phyloP scores from a whole-genome alignment of 1,284 basidiomycete species.

The Austroboletus rostrupii region DNA sequence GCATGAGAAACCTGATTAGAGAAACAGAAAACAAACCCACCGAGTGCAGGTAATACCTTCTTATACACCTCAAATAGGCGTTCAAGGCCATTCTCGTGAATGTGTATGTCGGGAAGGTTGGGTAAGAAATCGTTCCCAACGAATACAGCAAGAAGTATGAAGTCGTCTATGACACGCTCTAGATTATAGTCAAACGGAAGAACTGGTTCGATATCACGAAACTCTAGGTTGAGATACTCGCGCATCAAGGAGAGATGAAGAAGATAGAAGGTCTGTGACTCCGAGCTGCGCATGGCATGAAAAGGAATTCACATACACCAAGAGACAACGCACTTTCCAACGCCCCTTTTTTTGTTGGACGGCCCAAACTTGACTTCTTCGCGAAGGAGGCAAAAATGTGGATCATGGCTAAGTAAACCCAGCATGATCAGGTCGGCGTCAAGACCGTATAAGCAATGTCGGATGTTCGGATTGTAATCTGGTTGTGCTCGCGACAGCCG shows the following conservation, averaged over 20 bases:
- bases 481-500: constrained; percentile 91
- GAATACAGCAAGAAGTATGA: constrained; percentile 93
- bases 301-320: not conserved
- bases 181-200: constrained; percentile 76
- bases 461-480: constrained; percentile 88
- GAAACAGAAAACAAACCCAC: constrained; percentile 38
- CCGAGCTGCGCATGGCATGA: constrained; percentile 49
- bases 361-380: constrained; percentile 99
- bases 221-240: constrained; percentile 97
- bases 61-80: constrained; percentile 94
- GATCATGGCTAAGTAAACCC: constrained; percentile 94
- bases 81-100: constrained; percentile 95
- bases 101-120: constrained; percentile 94
- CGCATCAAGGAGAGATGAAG: constrained; percentile 92
- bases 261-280: constrained; percentile 91
- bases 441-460: constrained; percentile 97
- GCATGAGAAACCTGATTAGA: not conserved
- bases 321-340: constrained; percentile 51
- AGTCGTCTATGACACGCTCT: constrained; percentile 96
- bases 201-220: constrained; percentile 60
- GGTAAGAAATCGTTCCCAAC: constrained; percentile 98
- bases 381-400: constrained; percentile 95
- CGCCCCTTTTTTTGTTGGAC: constrained; percentile 65
- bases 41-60: constrained; percentile 78
- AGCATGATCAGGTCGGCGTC: constrained; percentile 99